A percentile compares a stretch with the other conserved stretches of the same genome.
phyloP scores from a whole-genome alignment of 2,329 filamentous ascomycete species.

The Ophiostoma piceae region DNA sequence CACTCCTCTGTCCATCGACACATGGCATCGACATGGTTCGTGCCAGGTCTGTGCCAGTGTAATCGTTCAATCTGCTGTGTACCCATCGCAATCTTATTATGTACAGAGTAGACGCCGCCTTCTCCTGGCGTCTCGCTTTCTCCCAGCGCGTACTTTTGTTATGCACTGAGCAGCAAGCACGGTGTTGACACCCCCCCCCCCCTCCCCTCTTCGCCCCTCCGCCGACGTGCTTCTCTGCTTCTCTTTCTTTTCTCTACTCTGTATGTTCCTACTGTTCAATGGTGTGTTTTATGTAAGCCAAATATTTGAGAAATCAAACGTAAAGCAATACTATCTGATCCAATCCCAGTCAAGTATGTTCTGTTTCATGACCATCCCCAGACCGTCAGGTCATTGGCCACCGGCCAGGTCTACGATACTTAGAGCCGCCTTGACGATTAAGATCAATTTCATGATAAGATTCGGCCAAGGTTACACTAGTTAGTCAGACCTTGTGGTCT shows the following conservation, averaged over 20 bases:
- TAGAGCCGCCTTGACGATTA: constrained; percentile 1
- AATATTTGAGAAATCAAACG: too few relatives aligned
- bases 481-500: neutral
- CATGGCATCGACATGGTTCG: neutral
- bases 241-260: neutral
- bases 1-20: neutral
- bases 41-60: neutral
- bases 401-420: neutral
- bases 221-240: neutral
- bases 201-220: too few relatives aligned
- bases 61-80: neutral
- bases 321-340: neutral
- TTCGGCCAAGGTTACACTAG: neutral
- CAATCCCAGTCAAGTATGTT: neutral
- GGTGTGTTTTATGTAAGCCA: too few relatives aligned
- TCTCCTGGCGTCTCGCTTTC: neutral
- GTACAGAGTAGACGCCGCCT: neutral
- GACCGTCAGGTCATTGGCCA: neutral
- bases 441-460: neutral
- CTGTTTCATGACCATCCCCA: constrained; percentile 3
- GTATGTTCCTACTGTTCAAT: neutral
- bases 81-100: neutral
- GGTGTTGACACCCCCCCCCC: neutral
- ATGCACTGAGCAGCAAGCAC: neutral
- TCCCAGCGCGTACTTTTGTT: constrained; percentile 8